These are phyloP conservation scores for Astrephomene gubernaculifera DNA, from an alignment of 139 green algal genomes.

Conservation along the genomic window DNA sequence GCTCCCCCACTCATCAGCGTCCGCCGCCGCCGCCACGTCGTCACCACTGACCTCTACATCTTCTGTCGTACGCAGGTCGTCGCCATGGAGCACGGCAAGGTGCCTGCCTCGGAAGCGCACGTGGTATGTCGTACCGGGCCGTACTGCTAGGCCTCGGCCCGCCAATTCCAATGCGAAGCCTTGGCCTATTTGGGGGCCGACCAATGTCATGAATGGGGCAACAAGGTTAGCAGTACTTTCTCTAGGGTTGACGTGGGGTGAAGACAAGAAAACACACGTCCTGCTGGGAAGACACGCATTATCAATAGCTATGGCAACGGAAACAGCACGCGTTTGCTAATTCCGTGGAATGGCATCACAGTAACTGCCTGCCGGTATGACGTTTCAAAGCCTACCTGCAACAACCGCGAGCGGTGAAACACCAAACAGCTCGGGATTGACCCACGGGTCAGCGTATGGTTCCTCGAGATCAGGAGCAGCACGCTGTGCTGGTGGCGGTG, in stretches of 20 bases:
- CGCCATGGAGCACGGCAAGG: conserved; percentile 30
- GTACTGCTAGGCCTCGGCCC: conserved; percentile 11
- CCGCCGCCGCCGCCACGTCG: no score
- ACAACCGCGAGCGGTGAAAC: conserved; percentile 15
- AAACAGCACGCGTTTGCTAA: no score
- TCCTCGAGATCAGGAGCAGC: not conserved
- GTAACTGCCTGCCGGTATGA: not conserved
- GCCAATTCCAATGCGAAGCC: conserved; percentile 14
- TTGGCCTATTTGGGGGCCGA: not conserved
- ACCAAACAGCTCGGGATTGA: not conserved
- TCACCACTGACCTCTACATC: no score
- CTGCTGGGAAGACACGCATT: no score
- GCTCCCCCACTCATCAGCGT: no score
- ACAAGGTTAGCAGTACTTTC: no score
- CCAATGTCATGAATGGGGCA: no score
- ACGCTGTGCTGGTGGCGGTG: not conserved
- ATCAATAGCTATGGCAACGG: no score
- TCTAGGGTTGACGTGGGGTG: no score
- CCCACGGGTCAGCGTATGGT: not conserved
- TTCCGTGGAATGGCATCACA: not conserved
- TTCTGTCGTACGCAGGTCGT: no score
- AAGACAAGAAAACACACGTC: not conserved
- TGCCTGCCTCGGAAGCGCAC: conserved; percentile 33
- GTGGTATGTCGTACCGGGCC: conserved; percentile 14
- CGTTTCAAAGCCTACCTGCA: not conserved